Conservation (phyloP, 306 rosid species). For the Sophora flavescens region DNA sequence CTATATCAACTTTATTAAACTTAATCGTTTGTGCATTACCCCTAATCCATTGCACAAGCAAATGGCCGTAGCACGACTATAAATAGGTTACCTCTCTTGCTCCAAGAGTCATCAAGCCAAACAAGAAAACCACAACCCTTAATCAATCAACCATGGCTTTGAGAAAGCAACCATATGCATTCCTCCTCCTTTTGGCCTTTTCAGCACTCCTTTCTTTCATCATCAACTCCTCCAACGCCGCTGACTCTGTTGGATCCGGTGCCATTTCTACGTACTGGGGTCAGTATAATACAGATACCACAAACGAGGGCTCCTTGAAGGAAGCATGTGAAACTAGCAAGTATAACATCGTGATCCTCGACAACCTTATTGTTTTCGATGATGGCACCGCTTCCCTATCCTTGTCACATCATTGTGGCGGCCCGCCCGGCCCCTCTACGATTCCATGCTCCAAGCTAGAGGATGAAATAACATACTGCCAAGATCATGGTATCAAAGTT, state of each 20-base stretch:
- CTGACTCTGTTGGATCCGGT: not conserved
- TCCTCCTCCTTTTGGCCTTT: not conserved
- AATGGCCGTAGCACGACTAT: too few species aligned
- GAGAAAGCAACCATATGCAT: not conserved
- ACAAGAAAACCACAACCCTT: too few species aligned
- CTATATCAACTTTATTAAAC: too few species aligned
- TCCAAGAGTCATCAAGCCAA: too few species aligned
- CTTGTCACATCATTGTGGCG: constrained; percentile 50
- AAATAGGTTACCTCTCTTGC: too few species aligned
- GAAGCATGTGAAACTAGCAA: not conserved
- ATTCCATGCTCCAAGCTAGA: constrained; percentile 38
- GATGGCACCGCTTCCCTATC: constrained; percentile 34
- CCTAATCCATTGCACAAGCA: too few species aligned
- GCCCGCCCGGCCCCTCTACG: too few species aligned
- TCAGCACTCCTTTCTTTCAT: not conserved
- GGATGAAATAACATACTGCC: constrained; percentile 45
- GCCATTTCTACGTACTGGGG: constrained; percentile 50
- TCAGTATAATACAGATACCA: constrained; percentile 3
- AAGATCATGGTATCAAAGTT: constrained; percentile 48
- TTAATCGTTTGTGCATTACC: too few species aligned
- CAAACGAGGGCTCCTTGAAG: not conserved
- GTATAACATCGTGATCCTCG: not conserved
- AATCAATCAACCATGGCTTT: not conserved
- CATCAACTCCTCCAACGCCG: constrained; percentile 32
- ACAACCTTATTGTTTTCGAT: not conserved